phyloP scores from a whole-genome alignment of 225 moss, liverwort and hornwort species.

The Thuidium tamariscinum region DNA sequence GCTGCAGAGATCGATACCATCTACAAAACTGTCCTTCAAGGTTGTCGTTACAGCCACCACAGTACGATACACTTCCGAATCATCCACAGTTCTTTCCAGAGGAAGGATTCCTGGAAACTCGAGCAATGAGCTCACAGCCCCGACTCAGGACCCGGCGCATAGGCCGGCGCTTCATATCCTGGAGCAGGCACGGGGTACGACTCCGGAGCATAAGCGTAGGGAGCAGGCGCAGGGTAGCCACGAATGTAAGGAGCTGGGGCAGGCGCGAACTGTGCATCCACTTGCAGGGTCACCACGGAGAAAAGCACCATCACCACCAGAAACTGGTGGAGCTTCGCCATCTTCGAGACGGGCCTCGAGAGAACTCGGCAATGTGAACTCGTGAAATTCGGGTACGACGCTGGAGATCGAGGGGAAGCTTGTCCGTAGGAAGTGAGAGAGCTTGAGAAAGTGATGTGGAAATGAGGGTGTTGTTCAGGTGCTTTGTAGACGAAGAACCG shows the following conservation, averaged over 20 bases:
- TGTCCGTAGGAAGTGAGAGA: no score
- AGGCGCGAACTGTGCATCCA: not conserved
- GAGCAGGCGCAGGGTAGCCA: not conserved
- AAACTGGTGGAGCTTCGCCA: not conserved
- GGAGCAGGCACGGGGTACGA: not conserved
- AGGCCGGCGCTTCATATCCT: not conserved
- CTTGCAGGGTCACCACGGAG: not conserved
- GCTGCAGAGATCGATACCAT: not conserved
- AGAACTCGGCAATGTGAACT: not conserved
- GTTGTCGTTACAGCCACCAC: not conserved
- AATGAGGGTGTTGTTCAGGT: not conserved
- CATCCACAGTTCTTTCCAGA: not conserved
- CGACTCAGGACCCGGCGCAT: not conserved
- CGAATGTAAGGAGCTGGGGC: slow-evolving; percentile 8
- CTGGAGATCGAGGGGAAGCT: no score
- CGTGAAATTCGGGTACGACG: not conserved
- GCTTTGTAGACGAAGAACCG: not conserved
- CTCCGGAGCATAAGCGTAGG: not conserved
- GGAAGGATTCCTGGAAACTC: not conserved
- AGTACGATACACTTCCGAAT: not conserved
- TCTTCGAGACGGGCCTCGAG: not conserved
- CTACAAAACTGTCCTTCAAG: not conserved
- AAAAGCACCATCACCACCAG: not conserved
- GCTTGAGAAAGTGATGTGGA: not conserved
- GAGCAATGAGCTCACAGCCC: not conserved